A percentile compares a stretch with the other conserved stretches of the same genome.
phyloP scores from a whole-genome alignment of 1,284 basidiomycete genomes.

The Sutorius eximius region DNA sequence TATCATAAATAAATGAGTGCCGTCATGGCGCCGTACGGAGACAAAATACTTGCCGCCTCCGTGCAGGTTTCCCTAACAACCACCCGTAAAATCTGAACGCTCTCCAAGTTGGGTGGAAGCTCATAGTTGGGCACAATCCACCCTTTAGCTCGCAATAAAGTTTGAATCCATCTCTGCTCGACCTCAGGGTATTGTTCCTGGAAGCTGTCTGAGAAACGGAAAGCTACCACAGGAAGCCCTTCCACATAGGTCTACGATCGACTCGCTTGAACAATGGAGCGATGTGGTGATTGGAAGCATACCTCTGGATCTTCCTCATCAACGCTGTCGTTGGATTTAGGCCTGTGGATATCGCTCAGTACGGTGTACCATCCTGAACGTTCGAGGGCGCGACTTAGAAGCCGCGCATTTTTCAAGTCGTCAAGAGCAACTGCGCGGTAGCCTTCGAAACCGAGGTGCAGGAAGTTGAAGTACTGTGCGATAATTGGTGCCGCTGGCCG shows the following conservation, averaged over 20 bases:
- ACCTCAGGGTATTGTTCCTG: slow-evolving; percentile 68
- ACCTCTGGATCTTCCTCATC: slow-evolving; percentile 62
- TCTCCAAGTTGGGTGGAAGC: slow-evolving; percentile 67
- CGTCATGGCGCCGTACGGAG: not conserved
- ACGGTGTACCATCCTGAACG: slow-evolving; percentile 75
- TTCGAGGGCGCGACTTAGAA: slow-evolving; percentile 86
- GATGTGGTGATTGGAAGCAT: slow-evolving; percentile 9
- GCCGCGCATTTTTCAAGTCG: slow-evolving; percentile 82
- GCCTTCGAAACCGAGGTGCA: slow-evolving; percentile 83
- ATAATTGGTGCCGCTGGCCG: slow-evolving; percentile 90
- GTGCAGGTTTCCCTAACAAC: slow-evolving; percentile 80
- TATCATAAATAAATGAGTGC: slow-evolving; percentile 29
- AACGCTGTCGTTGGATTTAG: slow-evolving; percentile 27
- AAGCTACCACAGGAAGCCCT: slow-evolving; percentile 89
- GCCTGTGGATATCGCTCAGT: slow-evolving; percentile 69
- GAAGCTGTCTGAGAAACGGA: slow-evolving; percentile 85
- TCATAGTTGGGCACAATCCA: slow-evolving; percentile 92
- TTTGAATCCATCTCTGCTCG: slow-evolving; percentile 90
- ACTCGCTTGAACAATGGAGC: slow-evolving; percentile 4
- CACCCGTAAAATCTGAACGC: slow-evolving; percentile 80
- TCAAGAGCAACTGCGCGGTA: slow-evolving; percentile 74
- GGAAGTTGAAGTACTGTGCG: slow-evolving; percentile 89
- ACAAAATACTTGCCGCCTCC: slow-evolving; percentile 43
- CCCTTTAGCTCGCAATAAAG: slow-evolving; percentile 70
- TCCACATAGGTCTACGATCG: slow-evolving; percentile 60